Conservation (phyloP, 176 grass and related monocot genomes). For the Ensete ventricosum region DNA sequence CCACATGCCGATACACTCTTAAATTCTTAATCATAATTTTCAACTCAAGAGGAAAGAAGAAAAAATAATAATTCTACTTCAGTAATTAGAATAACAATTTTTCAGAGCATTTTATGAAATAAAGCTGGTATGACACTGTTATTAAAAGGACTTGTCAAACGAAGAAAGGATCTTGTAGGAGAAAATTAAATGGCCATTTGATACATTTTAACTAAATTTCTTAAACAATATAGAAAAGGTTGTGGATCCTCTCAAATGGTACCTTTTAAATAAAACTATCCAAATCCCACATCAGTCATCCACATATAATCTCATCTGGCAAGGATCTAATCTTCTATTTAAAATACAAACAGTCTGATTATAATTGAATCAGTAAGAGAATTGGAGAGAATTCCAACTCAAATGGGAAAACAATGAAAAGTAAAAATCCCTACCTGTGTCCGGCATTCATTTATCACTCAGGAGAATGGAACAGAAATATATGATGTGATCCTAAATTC, state of each 20-base stretch:
- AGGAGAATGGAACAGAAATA: background rate
- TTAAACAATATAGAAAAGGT: too few species aligned
- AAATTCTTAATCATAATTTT: background rate
- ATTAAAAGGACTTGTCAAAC: too few species aligned
- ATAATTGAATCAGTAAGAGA: background rate
- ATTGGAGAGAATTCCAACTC: background rate
- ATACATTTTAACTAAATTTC: background rate
- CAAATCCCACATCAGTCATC: too few species aligned
- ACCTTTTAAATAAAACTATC: too few species aligned
- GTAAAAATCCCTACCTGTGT: background rate
- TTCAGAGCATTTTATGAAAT: background rate
- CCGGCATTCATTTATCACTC: background rate
- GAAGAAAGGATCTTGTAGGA: too few species aligned
- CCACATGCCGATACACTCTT: slow-evolving; percentile 13
- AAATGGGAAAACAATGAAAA: background rate
- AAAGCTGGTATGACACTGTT: background rate
- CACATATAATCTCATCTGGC: background rate
- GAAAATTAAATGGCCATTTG: background rate
- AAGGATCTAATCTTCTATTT: background rate
- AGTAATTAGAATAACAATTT: background rate
- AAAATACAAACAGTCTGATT: background rate
- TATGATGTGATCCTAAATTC: background rate
- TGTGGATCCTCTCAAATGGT: too few species aligned
- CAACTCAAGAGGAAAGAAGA: background rate
- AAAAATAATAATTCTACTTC: background rate